Conservation (phyloP, 768 basidiomycete species). For the Leccinum disarticulatum region DNA sequence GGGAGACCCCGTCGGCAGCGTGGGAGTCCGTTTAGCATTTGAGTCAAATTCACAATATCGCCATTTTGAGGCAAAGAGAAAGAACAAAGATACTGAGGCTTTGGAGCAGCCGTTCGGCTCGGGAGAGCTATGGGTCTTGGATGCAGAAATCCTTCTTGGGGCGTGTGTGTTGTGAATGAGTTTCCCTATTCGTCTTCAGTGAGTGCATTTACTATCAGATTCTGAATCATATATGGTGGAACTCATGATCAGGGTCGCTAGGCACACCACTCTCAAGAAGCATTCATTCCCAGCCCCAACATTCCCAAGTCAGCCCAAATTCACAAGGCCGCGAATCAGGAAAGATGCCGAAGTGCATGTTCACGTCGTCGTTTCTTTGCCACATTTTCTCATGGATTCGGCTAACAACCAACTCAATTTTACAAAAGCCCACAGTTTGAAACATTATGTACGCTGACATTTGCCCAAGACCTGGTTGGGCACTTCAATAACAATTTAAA, state of each 20-base stretch:
- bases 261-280: not conserved
- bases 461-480: not conserved
- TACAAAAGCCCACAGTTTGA: not conserved
- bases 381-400: slow-evolving; percentile 1
- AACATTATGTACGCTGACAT: too few species aligned
- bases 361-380: not conserved
- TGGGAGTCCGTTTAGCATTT: not conserved
- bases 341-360: not conserved
- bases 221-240: not conserved
- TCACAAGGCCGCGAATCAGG: not conserved
- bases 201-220: not conserved
- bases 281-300: not conserved
- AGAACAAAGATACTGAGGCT: not conserved
- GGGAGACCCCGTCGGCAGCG: not conserved
- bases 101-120: not conserved
- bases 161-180: not conserved
- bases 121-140: not conserved
- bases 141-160: not conserved
- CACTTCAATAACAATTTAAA: not conserved
- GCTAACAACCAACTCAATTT: not conserved
- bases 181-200: not conserved
- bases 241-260: not conserved
- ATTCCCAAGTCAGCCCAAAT: not conserved
- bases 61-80: not conserved
- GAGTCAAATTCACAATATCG: not conserved